A percentile compares a stretch with the other conserved stretches of the same genome.
phyloP scores from a whole-genome alignment of 192 early-diverging fungal genomes.

The Borealophlyctis nickersoniae region DNA sequence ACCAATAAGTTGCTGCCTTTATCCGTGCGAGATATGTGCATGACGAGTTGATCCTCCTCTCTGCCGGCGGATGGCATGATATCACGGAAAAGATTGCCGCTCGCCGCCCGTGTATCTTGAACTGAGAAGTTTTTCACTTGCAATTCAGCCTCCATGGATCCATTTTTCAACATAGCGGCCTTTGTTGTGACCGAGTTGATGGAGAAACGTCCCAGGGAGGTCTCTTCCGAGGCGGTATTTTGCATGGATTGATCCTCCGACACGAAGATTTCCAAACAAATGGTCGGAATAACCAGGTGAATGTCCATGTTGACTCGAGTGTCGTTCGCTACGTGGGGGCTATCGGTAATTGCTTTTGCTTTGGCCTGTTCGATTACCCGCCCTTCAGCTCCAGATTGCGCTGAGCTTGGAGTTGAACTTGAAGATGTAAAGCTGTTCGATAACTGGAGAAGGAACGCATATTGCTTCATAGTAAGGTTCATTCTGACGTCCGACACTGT shows the following conservation, averaged over 20 bases:
- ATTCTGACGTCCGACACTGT: conserved; percentile 72
- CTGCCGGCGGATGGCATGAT: conserved; percentile 70
- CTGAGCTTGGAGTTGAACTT: neutral
- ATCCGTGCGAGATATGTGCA: conserved; percentile 36
- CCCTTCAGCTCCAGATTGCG: neutral
- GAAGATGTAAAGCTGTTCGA: conserved; percentile 43
- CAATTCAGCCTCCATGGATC: conserved; percentile 64
- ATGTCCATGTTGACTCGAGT: conserved; percentile 37
- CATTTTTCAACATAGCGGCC: neutral
- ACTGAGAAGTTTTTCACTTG: conserved; percentile 69
- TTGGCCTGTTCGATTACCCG: too few species aligned
- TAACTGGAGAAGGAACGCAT: conserved; percentile 72
- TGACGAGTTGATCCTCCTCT: conserved; percentile 59
- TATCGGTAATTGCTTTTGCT: neutral
- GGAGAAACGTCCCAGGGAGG: conserved; percentile 15
- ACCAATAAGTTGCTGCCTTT: conserved; percentile 55
- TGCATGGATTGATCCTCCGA: conserved; percentile 21
- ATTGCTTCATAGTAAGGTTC: conserved; percentile 78
- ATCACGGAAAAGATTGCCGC: conserved; percentile 76
- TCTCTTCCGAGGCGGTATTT: neutral
- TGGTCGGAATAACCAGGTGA: conserved; percentile 63
- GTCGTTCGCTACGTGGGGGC: neutral
- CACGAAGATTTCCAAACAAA: conserved; percentile 77
- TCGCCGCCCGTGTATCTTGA: conserved; percentile 74
- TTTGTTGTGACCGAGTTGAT: conserved; percentile 5